These are phyloP conservation scores for Cymbopogon flexuosus DNA, from an alignment of 202 grass and related monocot species.

Conservation along the genomic window DNA sequence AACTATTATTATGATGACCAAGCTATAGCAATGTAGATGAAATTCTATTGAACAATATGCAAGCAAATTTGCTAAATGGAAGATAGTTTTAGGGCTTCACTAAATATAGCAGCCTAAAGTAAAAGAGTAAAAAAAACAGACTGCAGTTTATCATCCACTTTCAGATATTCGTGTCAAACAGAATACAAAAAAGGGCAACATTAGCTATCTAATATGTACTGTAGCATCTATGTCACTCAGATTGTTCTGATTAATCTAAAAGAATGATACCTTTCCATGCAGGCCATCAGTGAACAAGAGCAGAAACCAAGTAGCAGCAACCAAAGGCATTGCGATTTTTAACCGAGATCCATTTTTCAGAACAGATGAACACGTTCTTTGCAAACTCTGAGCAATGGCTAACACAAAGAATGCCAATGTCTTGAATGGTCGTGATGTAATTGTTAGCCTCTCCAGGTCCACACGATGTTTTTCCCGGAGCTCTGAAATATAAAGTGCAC, in stretches of 20 bases:
- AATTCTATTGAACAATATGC: not conserved
- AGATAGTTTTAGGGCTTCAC: not conserved
- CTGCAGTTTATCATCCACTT: not conserved
- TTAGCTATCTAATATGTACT: not conserved
- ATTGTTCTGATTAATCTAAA: slow-evolving; percentile 1
- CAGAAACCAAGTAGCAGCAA: slow-evolving; percentile 34
- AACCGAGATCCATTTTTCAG: slow-evolving; percentile 45
- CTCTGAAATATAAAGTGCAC: slow-evolving; percentile 45
- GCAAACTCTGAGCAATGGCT: slow-evolving; percentile 50
- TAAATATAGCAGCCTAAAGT: not conserved
- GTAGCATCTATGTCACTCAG: not conserved
- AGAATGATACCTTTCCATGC: slow-evolving; percentile 63
- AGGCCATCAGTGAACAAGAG: slow-evolving; percentile 50
- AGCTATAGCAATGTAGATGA: not conserved
- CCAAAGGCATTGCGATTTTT: slow-evolving; percentile 38
- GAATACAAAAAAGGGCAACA: slow-evolving; percentile 20
- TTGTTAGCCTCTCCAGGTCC: slow-evolving; percentile 57
- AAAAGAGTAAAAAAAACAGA: not conserved
- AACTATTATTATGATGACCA: slow-evolving; percentile 16
- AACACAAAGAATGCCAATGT: slow-evolving; percentile 58
- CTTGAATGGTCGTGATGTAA: slow-evolving; percentile 55
- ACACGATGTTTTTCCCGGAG: slow-evolving; percentile 49
- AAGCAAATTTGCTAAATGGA: slow-evolving; percentile 7
- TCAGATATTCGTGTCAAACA: slow-evolving; percentile 1
- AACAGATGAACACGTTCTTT: slow-evolving; percentile 50